A percentile compares a stretch with the other conserved stretches of the same genome.
Evolutionary conservation across 495 filamentous ascomycete species (phyloP).

Genomic region (Aspergillus sclerotiicarbonarius): DNA sequence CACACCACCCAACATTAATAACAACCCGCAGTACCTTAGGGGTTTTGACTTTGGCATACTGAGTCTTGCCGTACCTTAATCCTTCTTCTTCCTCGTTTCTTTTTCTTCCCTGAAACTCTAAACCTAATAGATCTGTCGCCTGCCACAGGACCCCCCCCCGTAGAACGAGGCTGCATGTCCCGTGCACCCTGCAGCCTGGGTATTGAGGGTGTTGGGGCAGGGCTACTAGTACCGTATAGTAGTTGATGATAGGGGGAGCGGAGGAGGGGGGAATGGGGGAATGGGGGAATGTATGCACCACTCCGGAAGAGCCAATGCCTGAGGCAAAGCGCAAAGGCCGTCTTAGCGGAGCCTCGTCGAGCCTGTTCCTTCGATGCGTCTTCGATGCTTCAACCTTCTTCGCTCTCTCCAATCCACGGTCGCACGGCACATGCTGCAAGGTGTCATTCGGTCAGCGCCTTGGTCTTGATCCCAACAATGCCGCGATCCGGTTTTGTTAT

Average conservation of each 20-base stretch:
- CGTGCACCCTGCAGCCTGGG: neutral
- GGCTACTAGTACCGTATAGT: conserved; percentile 4
- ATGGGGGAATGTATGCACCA: neutral
- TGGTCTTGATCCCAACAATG: conserved; percentile 5
- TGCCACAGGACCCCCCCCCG: neutral
- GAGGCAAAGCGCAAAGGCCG: conserved; percentile 18
- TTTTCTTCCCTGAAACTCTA: conserved; percentile 4
- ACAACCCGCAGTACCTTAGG: no score
- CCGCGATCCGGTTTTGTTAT: conserved; percentile 9
- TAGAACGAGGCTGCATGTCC: neutral
- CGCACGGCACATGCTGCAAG: conserved; percentile 14
- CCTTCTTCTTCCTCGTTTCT: neutral
- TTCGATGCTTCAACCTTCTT: conserved; percentile 34
- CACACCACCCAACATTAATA: no score
- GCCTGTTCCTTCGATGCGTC: conserved; percentile 35
- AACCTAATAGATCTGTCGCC: neutral
- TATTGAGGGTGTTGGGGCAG: no score
- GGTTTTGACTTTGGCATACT: no score
- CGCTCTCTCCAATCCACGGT: conserved; percentile 6
- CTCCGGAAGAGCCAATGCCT: conserved; percentile 5
- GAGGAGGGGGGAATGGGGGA: no score
- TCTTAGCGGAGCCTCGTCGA: conserved; percentile 22
- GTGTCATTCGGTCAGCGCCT: conserved; percentile 24
- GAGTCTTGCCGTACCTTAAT: conserved; percentile 13
- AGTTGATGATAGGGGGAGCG: conserved; percentile 2